Percentiles rank a stretch among this genome's conserved stretches.
phyloP scores from a whole-genome alignment of 495 filamentous ascomycete genomes.

The Darksidea phi region DNA sequence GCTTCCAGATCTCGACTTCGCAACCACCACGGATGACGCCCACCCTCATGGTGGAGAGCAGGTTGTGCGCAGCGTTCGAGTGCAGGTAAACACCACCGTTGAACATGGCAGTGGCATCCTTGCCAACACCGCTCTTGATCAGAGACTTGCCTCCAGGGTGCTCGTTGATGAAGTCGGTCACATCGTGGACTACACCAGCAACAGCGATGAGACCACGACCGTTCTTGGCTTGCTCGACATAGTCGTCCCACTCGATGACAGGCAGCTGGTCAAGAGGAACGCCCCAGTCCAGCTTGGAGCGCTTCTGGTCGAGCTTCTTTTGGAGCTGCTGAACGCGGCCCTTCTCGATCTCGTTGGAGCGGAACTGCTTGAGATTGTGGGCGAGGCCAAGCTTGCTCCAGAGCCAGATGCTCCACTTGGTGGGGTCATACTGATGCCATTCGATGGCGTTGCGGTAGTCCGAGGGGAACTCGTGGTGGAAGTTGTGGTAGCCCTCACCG shows the following conservation, averaged over 20 bases:
- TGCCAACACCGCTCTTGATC: constrained; percentile 88
- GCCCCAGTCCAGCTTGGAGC: constrained; percentile 90
- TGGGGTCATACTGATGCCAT: constrained; percentile 98
- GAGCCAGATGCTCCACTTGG: constrained; percentile 94
- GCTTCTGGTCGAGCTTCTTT: constrained; percentile 99
- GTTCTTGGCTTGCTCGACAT: constrained; percentile 80
- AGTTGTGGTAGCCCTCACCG: constrained; percentile 98
- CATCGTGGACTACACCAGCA: constrained; percentile 94
- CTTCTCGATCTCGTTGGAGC: constrained; percentile 98
- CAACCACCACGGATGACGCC: constrained; percentile 94
- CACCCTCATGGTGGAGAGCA: constrained; percentile 93
- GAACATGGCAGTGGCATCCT: constrained; percentile 98
- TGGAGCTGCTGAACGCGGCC: constrained; percentile 93
- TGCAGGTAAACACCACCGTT: constrained; percentile 98
- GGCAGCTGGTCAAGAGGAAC: constrained; percentile 89
- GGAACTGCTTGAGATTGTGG: constrained; percentile 96
- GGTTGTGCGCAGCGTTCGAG: constrained; percentile 96
- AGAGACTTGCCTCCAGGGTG: constrained; percentile 96
- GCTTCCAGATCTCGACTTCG: constrained; percentile 99
- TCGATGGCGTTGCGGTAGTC: constrained; percentile 98
- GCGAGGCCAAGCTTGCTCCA: constrained; percentile 94
- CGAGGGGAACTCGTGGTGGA: constrained; percentile 99
- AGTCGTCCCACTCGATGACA: constrained; percentile 96
- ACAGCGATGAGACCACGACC: constrained; percentile 85
- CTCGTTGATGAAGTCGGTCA: constrained; percentile 90